Evolutionary conservation across 2,329 filamentous ascomycete species (phyloP), one percentile per base, ranked within the genome.

Genomic region (Colletotrichum sp.): DNA sequence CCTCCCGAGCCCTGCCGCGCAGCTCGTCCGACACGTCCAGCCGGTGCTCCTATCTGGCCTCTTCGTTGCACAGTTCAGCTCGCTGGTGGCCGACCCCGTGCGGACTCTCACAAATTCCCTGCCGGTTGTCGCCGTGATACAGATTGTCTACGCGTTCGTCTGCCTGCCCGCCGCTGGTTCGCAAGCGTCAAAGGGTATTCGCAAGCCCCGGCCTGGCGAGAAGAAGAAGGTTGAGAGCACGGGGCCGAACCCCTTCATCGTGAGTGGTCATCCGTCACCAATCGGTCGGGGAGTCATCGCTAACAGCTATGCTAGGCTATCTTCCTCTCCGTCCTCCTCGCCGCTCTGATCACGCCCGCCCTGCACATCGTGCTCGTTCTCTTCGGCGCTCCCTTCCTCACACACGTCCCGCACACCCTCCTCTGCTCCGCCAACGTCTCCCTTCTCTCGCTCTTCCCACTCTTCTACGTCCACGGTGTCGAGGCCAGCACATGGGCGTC

Each of bases 311-410:
- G 12, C 10, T 21, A 90, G 89, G 85, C 87, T 21, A 83, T 87
- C 16, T 79, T 88, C 72, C 84, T 90, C 66, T 88, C 88, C 7
- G 81, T 89, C 49, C 78, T 89, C 24, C 81, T 98, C 89, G 93
- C 95, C 3, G 89, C 92, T 3, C 89, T 97, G 78, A 88, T 96
- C 73, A 93, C 94, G 9, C 90, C 96, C 36, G 83, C 84, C 32
- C 80, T 93, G 26, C 89, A 93, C 83, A 83, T 92, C 59, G 86
- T 93, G 49, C 90, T 98, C 80, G 89, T 99, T 81, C 94, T 99
- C 79, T 98, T 98, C 85, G 97, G 97, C 81, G 97, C 96, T 9
- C 97, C 97, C 0, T 88, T 98, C 69, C 95, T 96, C 36, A 95
- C 95, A 1, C 95, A 98, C 83, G 87, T 94, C 67, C 83, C 89